Evolutionary conservation across 805 yeast genomes (phyloP), one percentile per base, ranked within the genome.

Genomic region (Blastobotrys peoriensis): DNA sequence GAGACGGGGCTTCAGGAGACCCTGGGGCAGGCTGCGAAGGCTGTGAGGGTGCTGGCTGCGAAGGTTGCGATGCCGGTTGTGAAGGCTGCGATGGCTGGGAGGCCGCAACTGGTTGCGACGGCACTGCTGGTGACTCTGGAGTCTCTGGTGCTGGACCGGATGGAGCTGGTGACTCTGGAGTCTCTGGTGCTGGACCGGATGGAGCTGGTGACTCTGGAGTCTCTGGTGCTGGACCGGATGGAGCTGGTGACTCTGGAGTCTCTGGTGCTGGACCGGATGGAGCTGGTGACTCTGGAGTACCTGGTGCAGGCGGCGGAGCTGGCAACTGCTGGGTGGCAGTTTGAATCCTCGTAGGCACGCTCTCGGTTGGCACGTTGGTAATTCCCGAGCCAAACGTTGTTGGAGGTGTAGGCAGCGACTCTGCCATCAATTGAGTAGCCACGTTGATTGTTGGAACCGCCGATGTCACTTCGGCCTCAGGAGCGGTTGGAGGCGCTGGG

Each of bases 401-500:
- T n/a, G n/a, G n/a, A n/a, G n/a, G n/a, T n/a, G n/a, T n/a, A n/a
- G n/a, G n/a, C n/a, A n/a, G n/a, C n/a, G n/a, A n/a, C 30, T 25
- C 30, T 8, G 30, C 30, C 30, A 25, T 25, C 30, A 25, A 25
- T 13, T 25, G 30, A 25, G 30, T 25, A 25, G 30, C 30, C 30
- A 25, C 13, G 13, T 25, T 13, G 13, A 25, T 25, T 25, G 30
- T 25, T 13, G 30, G 13, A 8, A 25, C 13, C 13, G 30, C n/a
- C n/a, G n/a, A n/a, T n/a, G n/a, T n/a, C n/a, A n/a, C n/a, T n/a
- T n/a, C n/a, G n/a, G n/a, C n/a, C n/a, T n/a, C n/a, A n/a, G n/a
- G n/a, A n/a, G n/a, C n/a, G n/a, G n/a, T n/a, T n/a, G n/a, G n/a
- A 35, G 38, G 22, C 19, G 38, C 38, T 9, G 38, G 38, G 9